These are phyloP conservation scores for Pichia sp. DNA, from an alignment of 1,139 yeast genomes.

Conservation along the genomic window DNA sequence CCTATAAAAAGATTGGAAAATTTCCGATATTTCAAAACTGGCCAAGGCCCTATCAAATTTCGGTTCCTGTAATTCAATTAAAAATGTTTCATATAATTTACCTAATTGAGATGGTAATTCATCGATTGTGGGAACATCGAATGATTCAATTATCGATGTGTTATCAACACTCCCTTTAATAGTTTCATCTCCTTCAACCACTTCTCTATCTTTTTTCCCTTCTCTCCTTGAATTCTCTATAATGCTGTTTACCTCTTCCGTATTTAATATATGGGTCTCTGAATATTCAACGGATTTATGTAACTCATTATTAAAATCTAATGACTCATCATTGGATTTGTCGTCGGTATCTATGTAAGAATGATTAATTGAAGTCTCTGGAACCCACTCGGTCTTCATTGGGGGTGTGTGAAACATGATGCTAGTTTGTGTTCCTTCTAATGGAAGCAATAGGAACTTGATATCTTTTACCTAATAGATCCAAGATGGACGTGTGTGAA, in stretches of 20 bases:
- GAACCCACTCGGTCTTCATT: constrained; percentile 22
- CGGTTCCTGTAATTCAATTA: constrained; percentile 46
- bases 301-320: neutral
- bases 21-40: constrained; percentile 39
- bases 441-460: too few relatives aligned
- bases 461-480: too few relatives aligned
- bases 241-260: neutral
- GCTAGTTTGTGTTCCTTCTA: too few relatives aligned
- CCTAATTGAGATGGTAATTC: constrained; percentile 30
- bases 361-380: constrained; percentile 16
- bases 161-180: constrained; percentile 2
- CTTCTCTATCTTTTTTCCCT: neutral
- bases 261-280: too few relatives aligned
- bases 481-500: too few relatives aligned
- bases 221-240: neutral
- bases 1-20: constrained; percentile 46
- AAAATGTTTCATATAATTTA: constrained; percentile 32
- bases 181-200: neutral
- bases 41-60: constrained; percentile 45
- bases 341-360: constrained; percentile 15
- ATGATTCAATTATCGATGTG: constrained; percentile 9
- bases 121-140: constrained; percentile 13
- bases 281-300: neutral
- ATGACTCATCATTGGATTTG: neutral
- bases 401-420: constrained; percentile 29